Percentiles rank a stretch among this genome's conserved stretches.
These are phyloP conservation scores for Boletus vermiculosoides DNA, from an alignment of 768 basidiomycete genomes.

Conservation along the genomic window DNA sequence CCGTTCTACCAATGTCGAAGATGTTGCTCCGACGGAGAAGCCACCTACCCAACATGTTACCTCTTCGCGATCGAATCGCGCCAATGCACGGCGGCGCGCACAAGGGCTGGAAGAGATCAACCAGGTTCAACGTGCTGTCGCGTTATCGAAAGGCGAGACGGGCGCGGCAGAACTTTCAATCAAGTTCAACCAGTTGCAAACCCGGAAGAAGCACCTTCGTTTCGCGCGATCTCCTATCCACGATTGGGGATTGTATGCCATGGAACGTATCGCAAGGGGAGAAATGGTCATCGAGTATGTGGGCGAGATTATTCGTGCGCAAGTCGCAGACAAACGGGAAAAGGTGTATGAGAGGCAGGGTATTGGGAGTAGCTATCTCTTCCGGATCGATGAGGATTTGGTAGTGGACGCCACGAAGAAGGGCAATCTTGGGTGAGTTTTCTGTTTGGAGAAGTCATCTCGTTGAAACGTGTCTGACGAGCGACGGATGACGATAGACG, in stretches of 20 bases:
- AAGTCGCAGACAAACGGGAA: conserved; percentile 95
- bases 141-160: conserved; percentile 71
- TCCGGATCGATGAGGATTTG: conserved; percentile 95
- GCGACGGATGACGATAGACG: conserved; percentile 51
- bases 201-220: conserved; percentile 94
- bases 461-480: conserved; percentile 13
- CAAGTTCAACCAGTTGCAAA: conserved; percentile 98
- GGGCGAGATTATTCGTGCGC: conserved; percentile 92
- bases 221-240: conserved; percentile 96
- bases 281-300: conserved; percentile 99
- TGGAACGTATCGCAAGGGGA: conserved; percentile 89
- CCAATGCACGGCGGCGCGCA: conserved; percentile 86
- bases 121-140: conserved; percentile 79
- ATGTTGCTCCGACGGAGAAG: conserved; percentile 40
- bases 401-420: conserved; percentile 99
- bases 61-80: conserved; percentile 86
- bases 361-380: conserved; percentile 96
- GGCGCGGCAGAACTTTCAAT: conserved; percentile 71
- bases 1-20: conserved; percentile 48
- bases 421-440: conserved; percentile 89
- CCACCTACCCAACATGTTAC: conserved; percentile 56
- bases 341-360: conserved; percentile 96
- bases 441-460: background rate
- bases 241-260: conserved; percentile 97
- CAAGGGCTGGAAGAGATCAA: conserved; percentile 95